Base-by-base conservation (phyloP, 306 rosid species). In the Trifolium repens region DNA sequence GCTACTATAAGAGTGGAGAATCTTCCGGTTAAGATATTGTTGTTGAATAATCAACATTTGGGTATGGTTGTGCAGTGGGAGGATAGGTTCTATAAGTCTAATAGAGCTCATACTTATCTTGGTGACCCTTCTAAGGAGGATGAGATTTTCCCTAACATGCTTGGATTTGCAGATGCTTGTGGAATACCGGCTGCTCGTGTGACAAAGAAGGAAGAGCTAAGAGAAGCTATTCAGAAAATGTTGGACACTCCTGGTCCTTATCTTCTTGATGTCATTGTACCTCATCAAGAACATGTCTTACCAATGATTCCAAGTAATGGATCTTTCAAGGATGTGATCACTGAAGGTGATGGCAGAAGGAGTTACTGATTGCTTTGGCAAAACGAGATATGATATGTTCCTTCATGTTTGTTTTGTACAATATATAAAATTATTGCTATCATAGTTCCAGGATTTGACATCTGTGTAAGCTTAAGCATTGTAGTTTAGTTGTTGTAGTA, bases 61-160 rank as follows among this genome's bases (percentile, higher is more conserved):
- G 97, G 98, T 58, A 94, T 94, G 98, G 98, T 90, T 74, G 84
- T 87, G 67, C 98, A 91, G 52, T 94, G 92, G 97, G 98, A 94
- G 86, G 98, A 94, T 65, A 79, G 93, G 27, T 94, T 94, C 88
- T 94, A 91, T 35, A 94, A 91, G 81, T 84, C 97, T 0, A 91
- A 94, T 67, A 86, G 91, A 59, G 97, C 88, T 77, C 97, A 90
- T 73, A 87, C 97, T 0, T 94, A 90, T 63, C 72, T 94, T 0
- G 98, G 98, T 35, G 77, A 94, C 73, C 98, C 97, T 0, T 70
- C 90, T 0, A 87, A 22, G 1, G 96, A 91, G 73, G 44, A 52
- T 0, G 94, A 89, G 78, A 94, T 94, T 44, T 94, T 84, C 76
- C 93, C 98, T 0, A 84, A 94, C 77, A 87, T 94, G 97, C 62